Percentiles rank a stretch among this genome's conserved stretches.
These are phyloP conservation scores for Phaeomoniella chlamydospora DNA, from an alignment of 2,329 filamentous ascomycete species.

Conservation along the genomic window DNA sequence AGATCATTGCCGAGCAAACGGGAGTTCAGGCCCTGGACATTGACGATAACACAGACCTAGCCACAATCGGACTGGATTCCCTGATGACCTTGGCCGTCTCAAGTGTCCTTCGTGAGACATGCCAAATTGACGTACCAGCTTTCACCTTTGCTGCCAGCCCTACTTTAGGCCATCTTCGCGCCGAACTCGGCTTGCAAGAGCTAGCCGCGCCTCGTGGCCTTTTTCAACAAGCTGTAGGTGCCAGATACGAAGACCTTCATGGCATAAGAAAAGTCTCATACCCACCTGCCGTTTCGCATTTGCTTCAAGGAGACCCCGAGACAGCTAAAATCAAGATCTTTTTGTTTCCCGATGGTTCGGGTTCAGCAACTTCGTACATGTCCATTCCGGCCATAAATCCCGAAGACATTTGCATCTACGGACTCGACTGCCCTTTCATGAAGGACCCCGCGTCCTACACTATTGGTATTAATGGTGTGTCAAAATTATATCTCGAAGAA, in stretches of 20 bases:
- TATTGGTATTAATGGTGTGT: conserved; percentile 14
- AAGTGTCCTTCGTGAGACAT: conserved; percentile 22
- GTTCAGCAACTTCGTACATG: conserved; percentile 26
- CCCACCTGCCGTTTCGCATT: conserved; percentile 21
- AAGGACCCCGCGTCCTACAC: conserved; percentile 17
- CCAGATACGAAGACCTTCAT: conserved; percentile 6
- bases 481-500: conserved; percentile 23
- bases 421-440: conserved; percentile 22
- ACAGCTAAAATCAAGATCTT: conserved; percentile 21
- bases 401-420: conserved; percentile 22
- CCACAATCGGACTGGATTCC: conserved; percentile 25
- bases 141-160: conserved; percentile 28
- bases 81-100: conserved; percentile 26
- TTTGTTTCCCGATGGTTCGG: conserved; percentile 26
- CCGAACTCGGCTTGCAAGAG: conserved; percentile 21
- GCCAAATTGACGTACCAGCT: conserved; percentile 21
- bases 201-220: conserved; percentile 13
- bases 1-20: conserved; percentile 23
- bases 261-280: conserved; percentile 11
- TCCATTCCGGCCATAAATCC: conserved; percentile 19
- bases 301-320: conserved; percentile 22
- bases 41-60: conserved; percentile 17
- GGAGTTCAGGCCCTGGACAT: conserved; percentile 21
- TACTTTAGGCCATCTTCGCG: conserved; percentile 23
- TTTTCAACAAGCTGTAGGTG: conserved; percentile 12